Evolutionary conservation across 208 protist genomes (phyloP).

Genomic region (Wallacemonas sp.): DNA sequence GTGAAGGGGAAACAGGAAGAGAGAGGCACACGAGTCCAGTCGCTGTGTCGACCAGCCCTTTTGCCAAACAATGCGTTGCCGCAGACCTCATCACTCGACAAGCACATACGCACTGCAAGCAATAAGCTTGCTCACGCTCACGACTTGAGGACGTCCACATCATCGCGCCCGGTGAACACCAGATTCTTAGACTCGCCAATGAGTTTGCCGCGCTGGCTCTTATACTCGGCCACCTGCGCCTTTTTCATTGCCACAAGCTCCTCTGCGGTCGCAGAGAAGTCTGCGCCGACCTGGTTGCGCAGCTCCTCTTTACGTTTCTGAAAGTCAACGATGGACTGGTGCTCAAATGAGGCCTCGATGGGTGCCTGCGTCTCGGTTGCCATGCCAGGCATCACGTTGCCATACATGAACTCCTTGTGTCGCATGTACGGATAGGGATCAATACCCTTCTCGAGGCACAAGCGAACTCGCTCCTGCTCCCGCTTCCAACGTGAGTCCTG

Average conservation of each 20-base stretch:
- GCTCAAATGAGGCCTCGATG: slow-evolving; percentile 52
- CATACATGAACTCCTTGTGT: slow-evolving; percentile 82
- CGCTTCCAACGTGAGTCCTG: slow-evolving; percentile 39
- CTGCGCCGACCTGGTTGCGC: slow-evolving; percentile 61
- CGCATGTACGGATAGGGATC: slow-evolving; percentile 89
- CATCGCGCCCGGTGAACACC: slow-evolving; percentile 43
- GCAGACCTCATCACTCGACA: too few species aligned
- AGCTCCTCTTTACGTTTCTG: slow-evolving; percentile 76
- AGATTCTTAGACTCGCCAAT: slow-evolving; percentile 52
- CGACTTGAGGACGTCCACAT: slow-evolving; percentile 39
- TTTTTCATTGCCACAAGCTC: slow-evolving; percentile 59
- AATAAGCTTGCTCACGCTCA: too few species aligned
- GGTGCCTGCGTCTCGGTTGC: slow-evolving; percentile 47
- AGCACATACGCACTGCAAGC: too few species aligned
- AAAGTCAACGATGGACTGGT: slow-evolving; percentile 49
- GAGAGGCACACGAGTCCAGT: too few species aligned
- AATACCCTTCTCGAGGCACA: slow-evolving; percentile 91
- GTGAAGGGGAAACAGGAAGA: too few species aligned
- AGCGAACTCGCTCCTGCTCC: slow-evolving; percentile 85
- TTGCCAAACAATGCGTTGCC: too few species aligned
- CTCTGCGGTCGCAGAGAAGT: slow-evolving; percentile 61
- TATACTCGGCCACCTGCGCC: slow-evolving; percentile 36
- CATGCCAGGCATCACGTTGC: slow-evolving; percentile 48
- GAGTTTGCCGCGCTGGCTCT: slow-evolving; percentile 21
- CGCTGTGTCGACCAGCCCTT: too few species aligned